These are phyloP conservation scores for Zygosaccharomyces rouxii DNA, from an alignment of 805 yeast species.

Conservation along the genomic window DNA sequence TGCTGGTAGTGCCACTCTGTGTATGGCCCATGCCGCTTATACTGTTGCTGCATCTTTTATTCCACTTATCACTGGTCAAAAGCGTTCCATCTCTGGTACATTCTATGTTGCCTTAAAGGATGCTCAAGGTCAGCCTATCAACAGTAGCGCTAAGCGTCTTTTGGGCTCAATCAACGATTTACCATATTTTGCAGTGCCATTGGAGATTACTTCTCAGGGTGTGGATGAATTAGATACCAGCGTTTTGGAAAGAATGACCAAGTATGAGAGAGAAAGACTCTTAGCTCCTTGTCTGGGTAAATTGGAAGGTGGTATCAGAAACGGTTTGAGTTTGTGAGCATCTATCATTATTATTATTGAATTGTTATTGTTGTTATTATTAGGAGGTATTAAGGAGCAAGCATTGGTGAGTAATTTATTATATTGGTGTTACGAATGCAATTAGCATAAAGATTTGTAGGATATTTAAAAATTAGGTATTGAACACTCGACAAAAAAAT, in stretches of 20 bases:
- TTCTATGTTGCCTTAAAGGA: conserved; percentile 47
- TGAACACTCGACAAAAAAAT: background rate
- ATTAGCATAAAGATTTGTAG: background rate
- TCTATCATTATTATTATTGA: background rate
- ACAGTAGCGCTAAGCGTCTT: conserved; percentile 21
- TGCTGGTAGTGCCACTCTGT: conserved; percentile 88
- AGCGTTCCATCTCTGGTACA: conserved; percentile 44
- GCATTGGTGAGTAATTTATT: background rate
- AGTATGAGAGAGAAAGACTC: conserved; percentile 45
- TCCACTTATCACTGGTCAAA: conserved; percentile 33
- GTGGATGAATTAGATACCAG: conserved; percentile 50
- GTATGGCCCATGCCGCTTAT: conserved; percentile 94
- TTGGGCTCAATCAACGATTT: conserved; percentile 19
- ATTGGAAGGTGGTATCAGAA: conserved; percentile 21
- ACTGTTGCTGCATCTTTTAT: conserved; percentile 57
- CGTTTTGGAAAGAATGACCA: conserved; percentile 46
- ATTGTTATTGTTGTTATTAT: background rate
- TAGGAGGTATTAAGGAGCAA: background rate
- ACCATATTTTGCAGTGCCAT: conserved; percentile 60
- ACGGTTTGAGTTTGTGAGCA: conserved; percentile 13
- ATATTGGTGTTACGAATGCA: background rate
- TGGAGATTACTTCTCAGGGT: conserved; percentile 51
- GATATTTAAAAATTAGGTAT: background rate
- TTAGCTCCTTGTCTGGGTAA: conserved; percentile 26
- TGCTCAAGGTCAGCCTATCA: conserved; percentile 44